phyloP scores from a whole-genome alignment of 176 grass and related monocot genomes.

The Phoenix dactylifera region DNA sequence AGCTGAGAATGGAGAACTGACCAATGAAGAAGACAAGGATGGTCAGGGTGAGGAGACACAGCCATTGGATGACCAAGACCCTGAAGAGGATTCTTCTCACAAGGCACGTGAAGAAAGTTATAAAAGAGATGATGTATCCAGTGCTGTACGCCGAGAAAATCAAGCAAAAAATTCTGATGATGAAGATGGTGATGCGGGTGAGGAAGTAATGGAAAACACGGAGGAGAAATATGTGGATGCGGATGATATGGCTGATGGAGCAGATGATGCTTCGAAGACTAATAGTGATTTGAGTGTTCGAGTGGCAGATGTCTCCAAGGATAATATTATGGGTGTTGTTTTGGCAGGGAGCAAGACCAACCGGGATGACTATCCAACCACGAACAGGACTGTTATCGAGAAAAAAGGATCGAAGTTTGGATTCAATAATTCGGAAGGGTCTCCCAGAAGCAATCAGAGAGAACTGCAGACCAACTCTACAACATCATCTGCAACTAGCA shows the following conservation, averaged over 20 bases:
- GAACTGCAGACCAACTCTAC: background rate
- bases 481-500: background rate
- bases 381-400: background rate
- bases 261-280: background rate
- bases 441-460: background rate
- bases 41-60: conserved; percentile 16
- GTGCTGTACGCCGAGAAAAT: conserved; percentile 1
- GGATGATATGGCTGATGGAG: background rate
- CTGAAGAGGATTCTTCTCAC: background rate
- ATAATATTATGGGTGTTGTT: background rate
- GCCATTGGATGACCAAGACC: background rate
- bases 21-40: conserved; percentile 10
- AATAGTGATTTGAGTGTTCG: too few species aligned
- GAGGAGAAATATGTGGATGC: background rate
- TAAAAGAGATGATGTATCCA: conserved; percentile 8
- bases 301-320: too few species aligned
- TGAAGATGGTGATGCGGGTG: background rate
- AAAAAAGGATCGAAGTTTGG: background rate
- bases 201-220: background rate
- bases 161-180: background rate
- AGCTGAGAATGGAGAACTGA: conserved; percentile 11
- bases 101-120: conserved; percentile 5
- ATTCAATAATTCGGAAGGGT: too few species aligned
- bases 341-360: background rate
- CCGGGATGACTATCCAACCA: background rate